Conservation (phyloP, 306 rosid genomes). For the apple (Malus domestica) region ASM211411v1 NC_041793.1:44146001-44146500, state of each 20-base stretch:
- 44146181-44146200: neutral
- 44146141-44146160: constrained; percentile 11
- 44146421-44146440: neutral
- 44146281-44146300: constrained; percentile 38
- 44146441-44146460: neutral
- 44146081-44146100: constrained; percentile 66
- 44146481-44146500: neutral
- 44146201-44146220: neutral
- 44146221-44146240: neutral
- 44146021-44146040: neutral
- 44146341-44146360: neutral
- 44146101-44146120: constrained; percentile 30
- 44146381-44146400: neutral
- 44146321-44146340: neutral
- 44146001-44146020: constrained; percentile 34
- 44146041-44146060: neutral
- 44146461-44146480: neutral
- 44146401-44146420: neutral
- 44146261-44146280: neutral
- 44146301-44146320: constrained; percentile 13
- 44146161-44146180: constrained; percentile 30
- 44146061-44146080: constrained; percentile 32
- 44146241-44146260: constrained; percentile 7
- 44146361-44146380: neutral
- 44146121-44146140: constrained; percentile 29